phyloP scores from a whole-genome alignment of 805 yeast genomes.

The Saturnispora gosingensis region DNA sequence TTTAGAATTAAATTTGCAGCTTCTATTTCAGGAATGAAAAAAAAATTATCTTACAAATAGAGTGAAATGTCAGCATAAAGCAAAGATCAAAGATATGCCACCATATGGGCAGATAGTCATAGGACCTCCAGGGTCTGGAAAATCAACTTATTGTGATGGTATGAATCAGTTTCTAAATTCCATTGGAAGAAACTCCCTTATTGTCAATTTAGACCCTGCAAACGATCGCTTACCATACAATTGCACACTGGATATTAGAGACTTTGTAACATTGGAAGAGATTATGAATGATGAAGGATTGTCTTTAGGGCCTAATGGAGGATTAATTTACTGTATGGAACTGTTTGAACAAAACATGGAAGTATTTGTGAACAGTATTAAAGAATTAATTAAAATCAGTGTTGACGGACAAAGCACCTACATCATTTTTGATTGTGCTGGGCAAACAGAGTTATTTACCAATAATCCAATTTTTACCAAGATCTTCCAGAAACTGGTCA shows the following conservation, averaged over 20 bases:
- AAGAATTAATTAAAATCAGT: slow-evolving; percentile 38
- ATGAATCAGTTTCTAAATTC: slow-evolving; percentile 88
- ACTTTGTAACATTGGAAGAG: slow-evolving; percentile 47
- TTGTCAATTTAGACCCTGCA: slow-evolving; percentile 85
- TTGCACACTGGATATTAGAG: slow-evolving; percentile 48
- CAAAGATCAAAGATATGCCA: slow-evolving; percentile 27
- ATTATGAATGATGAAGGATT: slow-evolving; percentile 45
- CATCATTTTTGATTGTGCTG: slow-evolving; percentile 83
- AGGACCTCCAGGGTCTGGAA: slow-evolving; percentile 98
- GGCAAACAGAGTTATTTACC: slow-evolving; percentile 92
- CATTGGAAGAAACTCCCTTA: slow-evolving; percentile 81
- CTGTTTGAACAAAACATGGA: slow-evolving; percentile 47
- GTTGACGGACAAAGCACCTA: slow-evolving; percentile 44
- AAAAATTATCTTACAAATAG: neutral
- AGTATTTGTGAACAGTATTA: slow-evolving; percentile 46
- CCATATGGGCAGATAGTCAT: slow-evolving; percentile 83
- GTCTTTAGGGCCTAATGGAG: slow-evolving; percentile 66
- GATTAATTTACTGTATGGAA: slow-evolving; percentile 82
- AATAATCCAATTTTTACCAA: slow-evolving; percentile 67
- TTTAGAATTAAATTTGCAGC: neutral
- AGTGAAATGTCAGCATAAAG: neutral
- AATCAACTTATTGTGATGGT: slow-evolving; percentile 90
- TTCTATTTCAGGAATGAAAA: neutral
- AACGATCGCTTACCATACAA: slow-evolving; percentile 47
- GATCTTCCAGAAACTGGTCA: slow-evolving; percentile 58